Base-by-base conservation (phyloP, 1,284 basidiomycete species). In the Austroboletus olivaceoglutinosus region DNA sequence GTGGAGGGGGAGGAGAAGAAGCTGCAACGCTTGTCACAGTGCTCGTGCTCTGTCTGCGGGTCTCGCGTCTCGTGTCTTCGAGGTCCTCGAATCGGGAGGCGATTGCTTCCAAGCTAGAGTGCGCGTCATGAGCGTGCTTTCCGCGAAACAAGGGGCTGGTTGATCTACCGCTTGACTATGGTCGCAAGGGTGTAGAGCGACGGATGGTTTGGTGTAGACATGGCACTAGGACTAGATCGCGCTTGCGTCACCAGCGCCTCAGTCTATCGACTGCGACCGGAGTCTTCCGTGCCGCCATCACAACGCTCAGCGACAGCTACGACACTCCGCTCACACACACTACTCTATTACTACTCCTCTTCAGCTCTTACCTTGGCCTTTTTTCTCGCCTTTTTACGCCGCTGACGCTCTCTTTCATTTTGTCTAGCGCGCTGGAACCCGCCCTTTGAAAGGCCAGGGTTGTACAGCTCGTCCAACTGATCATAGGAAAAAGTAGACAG, bases 71-170 rank as follows among this genome's bases (percentile, higher is more conserved):
- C 88, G 51, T 34, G 31, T 63, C 67, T 25, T 69, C 90, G 53
- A 98, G 79, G 67, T 99, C 96, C 72, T 99, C 96, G 25, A 99
- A 83, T 47, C 96, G 85, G 45, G 92, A 93, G 9, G 94, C 95
- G 3, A 93, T 93, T 41, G 97, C 96, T 77, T 96, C 90, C 47
- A 93, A 80, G 56, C 91, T 91, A 44, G 41, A 39, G 18, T 30
- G 39, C 30, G 34, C 25, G 11, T 10, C 15, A 25, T 62, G 45
- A 49, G 39, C 45, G 38, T 47, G 42, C 47, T 41, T 27, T 29
- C 31, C 19, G 38, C 46, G 15, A 39, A 18, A 50, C 36, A 19
- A 25, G 13, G 21, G 45, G 34, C 29, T 70, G 42, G 40, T 29
- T 34, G 22, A 80, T 51, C 18, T 65, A 91, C 92, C 92, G 81